Percentiles rank a stretch among this genome's conserved stretches.
These are phyloP conservation scores for Dactylorhiza incarnata DNA, from an alignment of 106 monocot species.

Conservation along the genomic window DNA sequence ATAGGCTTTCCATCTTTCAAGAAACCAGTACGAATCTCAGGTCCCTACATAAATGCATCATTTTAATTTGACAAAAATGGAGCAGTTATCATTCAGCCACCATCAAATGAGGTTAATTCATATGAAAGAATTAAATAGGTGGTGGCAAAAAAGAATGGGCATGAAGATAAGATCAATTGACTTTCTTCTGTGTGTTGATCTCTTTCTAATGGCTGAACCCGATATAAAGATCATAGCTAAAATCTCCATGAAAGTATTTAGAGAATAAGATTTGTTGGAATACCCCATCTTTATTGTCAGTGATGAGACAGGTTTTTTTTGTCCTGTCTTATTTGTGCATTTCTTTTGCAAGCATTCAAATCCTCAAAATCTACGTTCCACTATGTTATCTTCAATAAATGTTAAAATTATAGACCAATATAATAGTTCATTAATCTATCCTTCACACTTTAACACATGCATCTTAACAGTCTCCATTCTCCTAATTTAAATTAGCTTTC, in stretches of 20 bases:
- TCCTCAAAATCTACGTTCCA: too few relatives aligned
- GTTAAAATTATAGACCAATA: too few relatives aligned
- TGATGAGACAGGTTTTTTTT: too few relatives aligned
- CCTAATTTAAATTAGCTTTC: too few relatives aligned
- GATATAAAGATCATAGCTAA: background rate
- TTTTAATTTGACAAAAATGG: background rate
- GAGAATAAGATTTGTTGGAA: too few relatives aligned
- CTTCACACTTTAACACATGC: too few relatives aligned
- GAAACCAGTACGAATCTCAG: constrained; percentile 94
- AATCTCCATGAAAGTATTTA: background rate
- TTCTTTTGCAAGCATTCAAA: too few relatives aligned
- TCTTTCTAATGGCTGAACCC: background rate
- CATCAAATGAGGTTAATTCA: background rate
- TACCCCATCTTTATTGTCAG: too few relatives aligned
- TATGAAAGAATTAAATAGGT: background rate
- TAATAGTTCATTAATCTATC: too few relatives aligned
- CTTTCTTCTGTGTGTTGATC: background rate
- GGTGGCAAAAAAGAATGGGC: background rate
- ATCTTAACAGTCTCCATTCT: too few relatives aligned
- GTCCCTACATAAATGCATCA: constrained; percentile 36
- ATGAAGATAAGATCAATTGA: background rate
- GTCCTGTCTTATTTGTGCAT: too few relatives aligned
- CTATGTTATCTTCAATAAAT: too few relatives aligned
- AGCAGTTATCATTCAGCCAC: background rate
- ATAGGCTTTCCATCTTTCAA: constrained; percentile 82